Conservation (phyloP, 805 yeast genomes). For the Saturnispora besseyi region DNA sequence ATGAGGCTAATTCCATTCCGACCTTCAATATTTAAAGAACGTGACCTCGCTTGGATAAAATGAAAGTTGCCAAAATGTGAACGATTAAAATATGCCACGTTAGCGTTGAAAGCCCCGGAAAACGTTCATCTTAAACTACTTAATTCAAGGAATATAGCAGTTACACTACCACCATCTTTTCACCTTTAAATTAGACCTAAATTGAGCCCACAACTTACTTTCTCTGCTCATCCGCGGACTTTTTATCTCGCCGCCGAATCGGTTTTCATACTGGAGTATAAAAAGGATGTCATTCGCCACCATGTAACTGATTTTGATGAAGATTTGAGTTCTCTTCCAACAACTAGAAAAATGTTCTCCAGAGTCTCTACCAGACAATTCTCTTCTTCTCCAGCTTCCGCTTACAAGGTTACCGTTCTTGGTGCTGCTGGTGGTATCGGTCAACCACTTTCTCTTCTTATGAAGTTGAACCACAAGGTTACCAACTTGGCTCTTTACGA, state of each 20-base stretch:
- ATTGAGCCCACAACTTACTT: not conserved
- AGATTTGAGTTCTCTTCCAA: not conserved
- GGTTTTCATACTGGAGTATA: not conserved
- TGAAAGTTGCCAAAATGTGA: not conserved
- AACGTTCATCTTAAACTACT: not conserved
- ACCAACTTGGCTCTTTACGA: slow-evolving; percentile 72
- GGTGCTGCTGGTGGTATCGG: slow-evolving; percentile 97
- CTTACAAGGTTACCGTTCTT: slow-evolving; percentile 72
- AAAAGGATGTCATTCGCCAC: not conserved
- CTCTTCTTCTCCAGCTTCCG: slow-evolving; percentile 55
- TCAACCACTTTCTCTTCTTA: slow-evolving; percentile 77
- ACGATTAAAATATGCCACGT: not conserved
- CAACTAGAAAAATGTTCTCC: slow-evolving; percentile 38
- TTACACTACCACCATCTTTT: too few species aligned
- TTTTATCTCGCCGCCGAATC: slow-evolving; percentile 2
- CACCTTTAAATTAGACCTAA: too few species aligned
- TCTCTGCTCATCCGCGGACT: slow-evolving; percentile 1
- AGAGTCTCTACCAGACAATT: slow-evolving; percentile 44
- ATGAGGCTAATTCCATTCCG: not conserved
- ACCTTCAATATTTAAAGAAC: not conserved
- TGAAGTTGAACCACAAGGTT: slow-evolving; percentile 59
- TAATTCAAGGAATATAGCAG: not conserved
- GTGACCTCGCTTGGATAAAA: slow-evolving; percentile 1
- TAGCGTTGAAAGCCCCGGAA: not conserved
- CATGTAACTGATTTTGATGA: too few species aligned